phyloP scores from a whole-genome alignment of 768 basidiomycete genomes.

The Pholiota conissans region DNA sequence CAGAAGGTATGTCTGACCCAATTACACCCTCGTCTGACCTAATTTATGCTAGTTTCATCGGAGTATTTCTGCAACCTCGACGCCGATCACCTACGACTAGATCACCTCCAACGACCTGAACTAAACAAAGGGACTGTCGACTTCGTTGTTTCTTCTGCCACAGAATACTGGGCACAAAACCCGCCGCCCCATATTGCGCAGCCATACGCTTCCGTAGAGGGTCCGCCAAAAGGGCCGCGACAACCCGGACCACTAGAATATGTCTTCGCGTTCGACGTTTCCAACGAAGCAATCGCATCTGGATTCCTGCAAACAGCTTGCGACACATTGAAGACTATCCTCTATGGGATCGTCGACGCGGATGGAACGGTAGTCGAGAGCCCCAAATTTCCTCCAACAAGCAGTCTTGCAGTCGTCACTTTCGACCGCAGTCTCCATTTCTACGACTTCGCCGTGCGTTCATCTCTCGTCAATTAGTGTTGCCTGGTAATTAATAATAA shows the following conservation, averaged over 20 bases:
- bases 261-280: slow-evolving; percentile 89
- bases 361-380: slow-evolving; percentile 38
- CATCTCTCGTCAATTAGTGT: slow-evolving; percentile 6
- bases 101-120: slow-evolving; percentile 82
- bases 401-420: slow-evolving; percentile 76
- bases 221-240: slow-evolving; percentile 45
- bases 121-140: slow-evolving; percentile 91
- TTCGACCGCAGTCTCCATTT: slow-evolving; percentile 84
- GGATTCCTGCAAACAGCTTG: slow-evolving; percentile 75
- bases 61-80: slow-evolving; percentile 88
- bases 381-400: slow-evolving; percentile 41
- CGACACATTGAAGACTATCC: slow-evolving; percentile 52
- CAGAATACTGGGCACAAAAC: slow-evolving; percentile 84
- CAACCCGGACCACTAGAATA: slow-evolving; percentile 67
- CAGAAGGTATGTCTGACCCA: slow-evolving; percentile 65
- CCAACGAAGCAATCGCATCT: slow-evolving; percentile 59
- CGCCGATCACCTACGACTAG: slow-evolving; percentile 71
- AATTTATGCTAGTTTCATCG: slow-evolving; percentile 53
- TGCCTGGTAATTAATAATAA: slow-evolving; percentile 15
- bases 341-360: slow-evolving; percentile 53
- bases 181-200: slow-evolving; percentile 54
- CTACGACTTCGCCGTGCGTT: slow-evolving; percentile 82
- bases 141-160: slow-evolving; percentile 63
- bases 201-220: slow-evolving; percentile 53
- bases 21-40: slow-evolving; percentile 8